These are phyloP conservation scores for Pyricularia pennisetigena DNA, from an alignment of 2,329 filamentous ascomycete genomes.

Conservation along the genomic window DNA sequence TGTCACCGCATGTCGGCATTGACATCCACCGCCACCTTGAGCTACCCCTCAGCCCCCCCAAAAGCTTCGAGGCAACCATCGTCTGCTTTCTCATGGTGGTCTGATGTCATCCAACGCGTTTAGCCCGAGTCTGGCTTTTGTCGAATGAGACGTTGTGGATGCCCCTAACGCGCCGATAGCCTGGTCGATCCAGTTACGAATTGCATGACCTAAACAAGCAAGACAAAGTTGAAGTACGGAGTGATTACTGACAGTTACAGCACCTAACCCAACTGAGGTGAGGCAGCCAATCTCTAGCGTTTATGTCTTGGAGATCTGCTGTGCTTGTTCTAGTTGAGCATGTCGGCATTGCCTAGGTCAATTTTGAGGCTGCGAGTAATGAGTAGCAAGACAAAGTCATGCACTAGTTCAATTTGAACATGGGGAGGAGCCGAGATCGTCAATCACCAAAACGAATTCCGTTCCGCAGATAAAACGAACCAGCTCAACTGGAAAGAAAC, in stretches of 20 bases:
- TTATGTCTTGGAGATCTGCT: background rate
- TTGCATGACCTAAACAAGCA: background rate
- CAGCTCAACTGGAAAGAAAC: background rate
- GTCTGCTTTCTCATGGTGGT: background rate
- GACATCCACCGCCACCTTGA: background rate
- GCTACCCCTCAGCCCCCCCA: background rate
- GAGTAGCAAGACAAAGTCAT: background rate
- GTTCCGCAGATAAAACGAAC: no score
- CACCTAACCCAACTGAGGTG: background rate
- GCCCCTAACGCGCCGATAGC: background rate
- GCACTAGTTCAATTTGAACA: background rate
- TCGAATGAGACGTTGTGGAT: background rate
- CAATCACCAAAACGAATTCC: no score
- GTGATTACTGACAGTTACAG: background rate
- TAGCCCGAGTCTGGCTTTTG: background rate
- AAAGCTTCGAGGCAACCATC: background rate
- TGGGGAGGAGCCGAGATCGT: no score
- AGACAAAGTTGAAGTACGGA: background rate
- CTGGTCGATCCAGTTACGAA: no score
- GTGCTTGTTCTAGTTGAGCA: background rate
- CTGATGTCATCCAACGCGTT: background rate
- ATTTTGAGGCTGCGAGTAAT: background rate
- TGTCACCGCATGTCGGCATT: background rate
- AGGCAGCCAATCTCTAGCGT: background rate
- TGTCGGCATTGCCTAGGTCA: background rate